Evolutionary conservation across 2,329 filamentous ascomycete genomes (phyloP), one percentile per base, ranked within the genome.

Genomic region (Orbilia oligospora): DNA sequence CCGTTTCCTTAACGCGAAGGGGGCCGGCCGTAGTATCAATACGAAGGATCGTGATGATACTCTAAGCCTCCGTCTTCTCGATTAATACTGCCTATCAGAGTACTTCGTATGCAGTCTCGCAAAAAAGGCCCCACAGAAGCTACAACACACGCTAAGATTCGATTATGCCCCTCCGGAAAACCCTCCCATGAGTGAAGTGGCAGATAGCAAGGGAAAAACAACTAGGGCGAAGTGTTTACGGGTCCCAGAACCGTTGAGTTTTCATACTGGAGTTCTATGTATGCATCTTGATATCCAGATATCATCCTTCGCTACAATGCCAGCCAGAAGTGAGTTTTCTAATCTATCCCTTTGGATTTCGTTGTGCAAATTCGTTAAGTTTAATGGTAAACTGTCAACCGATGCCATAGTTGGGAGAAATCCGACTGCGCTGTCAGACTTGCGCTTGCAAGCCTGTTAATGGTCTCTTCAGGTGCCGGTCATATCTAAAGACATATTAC

Each of bases 1-100:
- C 66, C 36, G 44, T 51, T 16, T 55, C 56, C 68, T 71, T 36
- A 46, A 64, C 46, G 46, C 56, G 68, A 44, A 38, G 36, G 27
- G n/a, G 27, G 27, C 27, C 27, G 20, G 22, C 46, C n/a, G 18
- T 9, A 18, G 10, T 22, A 20, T 20, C n/a, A 22, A 12, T 56
- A 16, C 12, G n/a, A 24, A 61, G 9, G 41, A 18, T 44, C 10
- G 55, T 61, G 55, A 61, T 61, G 53, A 44, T 44, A 24, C 24
- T 61, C 30, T 24, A 44, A 61, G 33, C 55, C 36, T 44, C 55
- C 36, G 20, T 44, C 18, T 44, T 24, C 55, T 61, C 55, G 55
- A 61, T 24, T 44, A 61, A 44, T 33, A 38, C 36, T 61, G 30
- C 33, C 55, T 61, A 61, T 41, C 55, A 41, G 33, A 41, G 55